Evolutionary conservation across 208 protist genomes (phyloP), one percentile per base, ranked within the genome.

Genomic region (Acanthamoeba culbertsoni): DNA sequence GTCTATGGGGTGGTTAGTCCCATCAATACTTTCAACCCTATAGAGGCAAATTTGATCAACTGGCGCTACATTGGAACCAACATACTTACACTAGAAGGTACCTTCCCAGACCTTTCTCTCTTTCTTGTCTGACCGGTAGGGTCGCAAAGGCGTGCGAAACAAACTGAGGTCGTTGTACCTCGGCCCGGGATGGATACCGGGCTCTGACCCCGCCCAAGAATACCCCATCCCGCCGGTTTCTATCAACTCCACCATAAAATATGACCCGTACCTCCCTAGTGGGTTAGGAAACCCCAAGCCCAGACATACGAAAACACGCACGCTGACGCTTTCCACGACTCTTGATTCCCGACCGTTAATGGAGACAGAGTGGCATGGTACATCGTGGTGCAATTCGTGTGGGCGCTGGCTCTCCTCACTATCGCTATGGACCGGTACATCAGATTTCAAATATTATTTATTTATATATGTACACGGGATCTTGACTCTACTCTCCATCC

Each of bases 1-100:
- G 92, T 86, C 23, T 96, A 95, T 71, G 95, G 95, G 7, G 57
- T 95, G 0, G 94, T 94, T 6, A 79, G 95, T 46, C 65, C 79
- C 37, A 37, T 95, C 0, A 37, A 93, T 33, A 95, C 84, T 1
- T 92, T 35, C 45, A 89, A 96, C 55, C 95, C 95, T 43, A 57
- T 94, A 8, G 88, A 75, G 40, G 68, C 53, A 10, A 94, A 96
- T 63, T 2, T 93, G n/a, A 77, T 93, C 48, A 53, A 95, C 40
- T 84, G 91, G 53, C 20, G 33, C 6, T 48, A 93, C 31, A 94
- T 95, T 2, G 75, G 51, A 35, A 40, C 37, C 0, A 86, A 86
- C 16, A n/a, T 55, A 26, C 4, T 33, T 2, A 40, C 8, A 16
- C n/a, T 86, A 2, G 37, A 57, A 33, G 45, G 75, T 57, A 59